Evolutionary conservation across 1,284 basidiomycete genomes (phyloP).

Genomic region (Irpex sp.): DNA sequence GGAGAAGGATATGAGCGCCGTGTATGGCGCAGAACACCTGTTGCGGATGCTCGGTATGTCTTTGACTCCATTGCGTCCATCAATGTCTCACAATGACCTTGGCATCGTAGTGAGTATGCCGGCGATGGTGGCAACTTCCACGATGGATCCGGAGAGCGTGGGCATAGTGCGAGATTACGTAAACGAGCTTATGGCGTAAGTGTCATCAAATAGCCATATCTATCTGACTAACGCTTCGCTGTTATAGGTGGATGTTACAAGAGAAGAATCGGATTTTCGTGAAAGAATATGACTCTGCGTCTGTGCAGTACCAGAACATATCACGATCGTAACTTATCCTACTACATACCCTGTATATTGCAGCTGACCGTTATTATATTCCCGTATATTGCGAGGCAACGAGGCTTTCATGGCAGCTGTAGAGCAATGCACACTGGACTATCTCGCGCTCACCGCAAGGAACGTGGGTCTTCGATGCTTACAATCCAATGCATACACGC

Average conservation of each 20-base stretch:
- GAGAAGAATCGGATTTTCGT: slow-evolving; percentile 69
- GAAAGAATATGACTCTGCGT: slow-evolving; percentile 70
- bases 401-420: background rate
- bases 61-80: background rate
- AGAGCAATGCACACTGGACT: too few relatives aligned
- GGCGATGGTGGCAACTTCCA: slow-evolving; percentile 84
- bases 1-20: slow-evolving; percentile 83
- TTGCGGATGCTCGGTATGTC: slow-evolving; percentile 85
- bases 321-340: slow-evolving; percentile 41
- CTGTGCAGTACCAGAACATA: slow-evolving; percentile 71
- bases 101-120: slow-evolving; percentile 58
- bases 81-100: slow-evolving; percentile 25
- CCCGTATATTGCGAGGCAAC: background rate
- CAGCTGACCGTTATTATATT: background rate
- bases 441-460: background rate
- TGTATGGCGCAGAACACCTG: slow-evolving; percentile 96
- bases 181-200: slow-evolving; percentile 84
- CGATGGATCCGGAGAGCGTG: slow-evolving; percentile 89
- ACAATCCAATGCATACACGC: too few relatives aligned
- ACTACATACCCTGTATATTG: background rate
- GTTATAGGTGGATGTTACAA: slow-evolving; percentile 60
- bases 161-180: slow-evolving; percentile 85
- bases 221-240: background rate
- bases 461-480: too few relatives aligned
- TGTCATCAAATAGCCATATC: slow-evolving; percentile 17